Evolutionary conservation across 768 basidiomycete genomes (phyloP).

Genomic region (Phaeotremella skinneri): DNA sequence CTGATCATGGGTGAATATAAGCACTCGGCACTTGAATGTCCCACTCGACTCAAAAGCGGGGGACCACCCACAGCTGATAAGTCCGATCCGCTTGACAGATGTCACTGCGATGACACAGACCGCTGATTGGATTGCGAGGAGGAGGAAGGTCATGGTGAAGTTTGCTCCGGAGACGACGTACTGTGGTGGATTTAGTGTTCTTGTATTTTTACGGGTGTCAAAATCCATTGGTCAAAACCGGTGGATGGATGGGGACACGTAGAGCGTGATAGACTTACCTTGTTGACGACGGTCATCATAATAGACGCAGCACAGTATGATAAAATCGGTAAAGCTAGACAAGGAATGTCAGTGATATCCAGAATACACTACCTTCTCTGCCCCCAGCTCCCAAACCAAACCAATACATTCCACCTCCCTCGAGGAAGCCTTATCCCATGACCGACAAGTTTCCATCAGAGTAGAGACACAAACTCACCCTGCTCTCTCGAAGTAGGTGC

Average conservation of each 20-base stretch:
- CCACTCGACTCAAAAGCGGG: background rate
- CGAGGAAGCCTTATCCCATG: background rate
- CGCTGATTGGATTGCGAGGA: conserved; percentile 82
- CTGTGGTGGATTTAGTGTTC: too few species aligned
- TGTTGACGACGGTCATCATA: conserved; percentile 95
- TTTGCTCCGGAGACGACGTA: conserved; percentile 89
- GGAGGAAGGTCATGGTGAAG: conserved; percentile 96
- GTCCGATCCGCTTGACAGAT: conserved; percentile 67
- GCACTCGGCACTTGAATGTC: background rate
- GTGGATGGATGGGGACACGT: too few species aligned
- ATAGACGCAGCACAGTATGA: conserved; percentile 95
- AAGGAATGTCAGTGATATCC: background rate
- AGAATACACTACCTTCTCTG: background rate
- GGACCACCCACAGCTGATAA: conserved; percentile 39
- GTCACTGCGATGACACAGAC: conserved; percentile 81
- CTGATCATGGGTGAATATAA: conserved; percentile 11
- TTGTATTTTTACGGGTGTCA: too few species aligned
- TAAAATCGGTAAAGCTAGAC: conserved; percentile 69
- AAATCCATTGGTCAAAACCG: too few species aligned
- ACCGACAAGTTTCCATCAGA: background rate
- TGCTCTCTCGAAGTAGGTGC: conserved; percentile 18
- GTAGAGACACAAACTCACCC: conserved; percentile 21
- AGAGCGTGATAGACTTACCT: too few species aligned
- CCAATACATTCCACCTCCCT: conserved; percentile 2
- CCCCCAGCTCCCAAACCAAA: background rate